These are phyloP conservation scores for Arabidopsis suecica DNA, from an alignment of 345 rosid species.

Conservation along the genomic window DNA sequence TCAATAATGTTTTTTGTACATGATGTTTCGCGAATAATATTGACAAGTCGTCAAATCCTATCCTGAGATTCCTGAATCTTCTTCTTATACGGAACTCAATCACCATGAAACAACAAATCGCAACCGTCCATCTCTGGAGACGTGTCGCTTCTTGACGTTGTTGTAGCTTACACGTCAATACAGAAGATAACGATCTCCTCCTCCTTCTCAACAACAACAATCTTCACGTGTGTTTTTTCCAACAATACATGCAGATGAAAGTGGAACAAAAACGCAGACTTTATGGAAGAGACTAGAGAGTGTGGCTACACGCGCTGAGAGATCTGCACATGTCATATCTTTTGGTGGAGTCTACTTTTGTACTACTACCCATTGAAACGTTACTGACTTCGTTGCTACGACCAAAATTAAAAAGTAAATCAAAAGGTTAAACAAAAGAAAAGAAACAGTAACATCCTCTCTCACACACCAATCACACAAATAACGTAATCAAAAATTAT, in stretches of 20 bases:
- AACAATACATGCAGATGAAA: slow-evolving; percentile 29
- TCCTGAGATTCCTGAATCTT: neutral
- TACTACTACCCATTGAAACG: neutral
- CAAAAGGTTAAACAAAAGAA: neutral
- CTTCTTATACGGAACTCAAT: slow-evolving; percentile 34
- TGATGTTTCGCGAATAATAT: too few relatives aligned
- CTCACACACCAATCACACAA: slow-evolving; percentile 24
- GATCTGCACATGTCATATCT: slow-evolving; percentile 28
- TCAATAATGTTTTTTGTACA: too few relatives aligned
- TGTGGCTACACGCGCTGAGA: slow-evolving; percentile 30
- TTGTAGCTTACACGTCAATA: slow-evolving; percentile 40
- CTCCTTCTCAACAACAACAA: slow-evolving; percentile 1
- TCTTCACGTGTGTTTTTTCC: slow-evolving; percentile 34
- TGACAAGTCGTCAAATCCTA: too few relatives aligned
- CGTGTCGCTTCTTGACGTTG: slow-evolving; percentile 22
- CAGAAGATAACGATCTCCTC: slow-evolving; percentile 30
- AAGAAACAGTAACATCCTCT: slow-evolving; percentile 35
- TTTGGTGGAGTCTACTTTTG: slow-evolving; percentile 30
- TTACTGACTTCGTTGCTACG: neutral
- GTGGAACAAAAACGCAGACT: slow-evolving; percentile 11
- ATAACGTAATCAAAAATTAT: slow-evolving; percentile 23
- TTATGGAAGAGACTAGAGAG: neutral
- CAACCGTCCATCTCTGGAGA: slow-evolving; percentile 22
- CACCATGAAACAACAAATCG: slow-evolving; percentile 30
- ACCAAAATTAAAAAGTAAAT: slow-evolving; percentile 12